These are phyloP conservation scores for Calycina marina DNA, from an alignment of 2,329 filamentous ascomycete genomes.

Conservation along the genomic window DNA sequence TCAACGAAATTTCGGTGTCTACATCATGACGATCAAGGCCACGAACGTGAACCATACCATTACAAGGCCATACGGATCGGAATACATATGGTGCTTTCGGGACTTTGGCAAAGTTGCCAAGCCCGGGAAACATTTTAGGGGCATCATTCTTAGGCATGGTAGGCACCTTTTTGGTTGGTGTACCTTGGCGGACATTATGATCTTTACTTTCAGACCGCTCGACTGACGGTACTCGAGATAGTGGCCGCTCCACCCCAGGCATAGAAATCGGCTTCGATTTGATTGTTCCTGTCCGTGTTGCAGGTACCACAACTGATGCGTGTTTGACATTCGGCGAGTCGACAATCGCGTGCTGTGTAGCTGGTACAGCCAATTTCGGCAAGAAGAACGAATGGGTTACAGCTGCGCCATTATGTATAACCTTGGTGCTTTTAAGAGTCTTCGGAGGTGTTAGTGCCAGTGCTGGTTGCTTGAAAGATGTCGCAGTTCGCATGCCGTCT, in stretches of 20 bases:
- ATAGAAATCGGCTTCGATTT: too few relatives aligned
- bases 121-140: slow-evolving; percentile 13
- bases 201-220: too few relatives aligned
- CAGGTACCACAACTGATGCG: too few relatives aligned
- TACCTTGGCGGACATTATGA: too few relatives aligned
- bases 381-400: slow-evolving; percentile 56
- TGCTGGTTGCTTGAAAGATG: background rate
- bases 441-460: background rate
- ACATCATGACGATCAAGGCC: slow-evolving; percentile 21
- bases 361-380: too few relatives aligned
- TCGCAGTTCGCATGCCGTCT: slow-evolving; percentile 3
- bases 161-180: background rate
- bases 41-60: slow-evolving; percentile 48
- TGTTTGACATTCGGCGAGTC: too few relatives aligned
- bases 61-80: slow-evolving; percentile 58
- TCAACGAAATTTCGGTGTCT: background rate
- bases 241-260: too few relatives aligned
- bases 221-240: too few relatives aligned
- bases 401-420: slow-evolving; percentile 14
- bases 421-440: slow-evolving; percentile 11
- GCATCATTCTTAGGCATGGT: too few relatives aligned
- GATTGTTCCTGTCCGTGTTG: too few relatives aligned
- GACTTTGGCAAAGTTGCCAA: slow-evolving; percentile 14
- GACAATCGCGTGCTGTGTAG: too few relatives aligned
- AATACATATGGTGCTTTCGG: slow-evolving; percentile 50